Evolutionary conservation across 257 asterid species (phyloP).

Genomic region (Verbascum thapsus): DNA sequence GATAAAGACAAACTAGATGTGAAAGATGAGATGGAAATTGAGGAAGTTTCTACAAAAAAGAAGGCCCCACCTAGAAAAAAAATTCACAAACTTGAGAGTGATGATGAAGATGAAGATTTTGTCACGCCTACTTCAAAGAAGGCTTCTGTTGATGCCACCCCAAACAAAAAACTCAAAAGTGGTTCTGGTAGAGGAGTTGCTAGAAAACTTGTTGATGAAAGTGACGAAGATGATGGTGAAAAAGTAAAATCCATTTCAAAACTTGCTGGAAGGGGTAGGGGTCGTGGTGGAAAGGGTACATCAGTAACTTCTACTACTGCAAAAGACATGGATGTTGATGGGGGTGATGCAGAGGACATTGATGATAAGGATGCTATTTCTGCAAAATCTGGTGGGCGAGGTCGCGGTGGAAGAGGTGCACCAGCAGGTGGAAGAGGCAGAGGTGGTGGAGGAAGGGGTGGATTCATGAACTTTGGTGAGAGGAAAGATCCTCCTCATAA

Average conservation of each 20-base stretch:
- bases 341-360: slow-evolving; percentile 56
- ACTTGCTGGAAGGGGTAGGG: slow-evolving; percentile 76
- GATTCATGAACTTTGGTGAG: slow-evolving; percentile 95
- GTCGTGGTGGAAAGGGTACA: slow-evolving; percentile 72
- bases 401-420: slow-evolving; percentile 87
- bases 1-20: slow-evolving; percentile 47
- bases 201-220: slow-evolving; percentile 48
- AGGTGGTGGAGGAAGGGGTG: slow-evolving; percentile 97
- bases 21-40: slow-evolving; percentile 58
- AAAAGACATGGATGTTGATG: slow-evolving; percentile 51
- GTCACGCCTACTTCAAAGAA: slow-evolving; percentile 53
- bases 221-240: slow-evolving; percentile 59
- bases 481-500: slow-evolving; percentile 99
- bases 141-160: slow-evolving; percentile 47
- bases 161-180: slow-evolving; percentile 71
- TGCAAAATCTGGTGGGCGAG: slow-evolving; percentile 77
- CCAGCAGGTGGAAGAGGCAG: slow-evolving; percentile 88
- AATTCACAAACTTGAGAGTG: slow-evolving; percentile 57
- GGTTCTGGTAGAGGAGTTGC: slow-evolving; percentile 67
- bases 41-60: slow-evolving; percentile 58
- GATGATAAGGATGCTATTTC: slow-evolving; percentile 59
- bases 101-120: slow-evolving; percentile 77
- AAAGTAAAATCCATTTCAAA: slow-evolving; percentile 54
- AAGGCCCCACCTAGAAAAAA: slow-evolving; percentile 65
- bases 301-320: slow-evolving; percentile 39